Evolutionary conservation across 139 green algal genomes (phyloP), one percentile per base, ranked within the genome.

Genomic region (Nannochloris sp.): DNA sequence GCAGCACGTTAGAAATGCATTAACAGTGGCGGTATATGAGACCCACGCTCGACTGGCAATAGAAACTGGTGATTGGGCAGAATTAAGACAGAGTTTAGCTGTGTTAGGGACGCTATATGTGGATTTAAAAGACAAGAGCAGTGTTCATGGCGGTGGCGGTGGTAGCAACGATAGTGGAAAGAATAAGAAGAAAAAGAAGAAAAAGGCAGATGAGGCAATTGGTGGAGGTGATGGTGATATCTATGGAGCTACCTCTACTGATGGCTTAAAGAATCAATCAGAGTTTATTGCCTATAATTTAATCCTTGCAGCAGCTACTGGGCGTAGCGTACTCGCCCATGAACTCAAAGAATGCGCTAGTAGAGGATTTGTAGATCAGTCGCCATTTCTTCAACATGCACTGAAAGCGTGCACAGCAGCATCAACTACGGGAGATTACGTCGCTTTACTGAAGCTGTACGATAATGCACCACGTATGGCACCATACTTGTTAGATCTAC

Each of bases 211-310:
- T 13, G 32, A 7, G 19, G 6, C n/a, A n/a, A n/a, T n/a, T n/a
- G n/a, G n/a, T n/a, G n/a, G n/a, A 4, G 15, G 23, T 12, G 15
- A 51, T 19, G 42, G 42, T 27, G 19, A 51, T 19, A 24, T 38
- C 27, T 35, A 15, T 39, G 27, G 25, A 13, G 30, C 12, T 4
- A 15, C 24, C 5, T 13, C 57, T 38, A 15, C 5, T 4, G 32
- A 55, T 4, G 10, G 32, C 45, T 35, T 59, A 38, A 63, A 55
- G 0, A 63, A 61, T 15, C 36, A 57, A 27, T 23, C 33, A 0
- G 86, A 92, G 72, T 92, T 92, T 58, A 56, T 73, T 19, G 78
- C 83, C 3, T 92, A 92, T 45, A 70, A 75, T 1, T 51, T 92
- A 60, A 76, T 92, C 46, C 79, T 81, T 27, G 79, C 83, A 0